phyloP scores from a whole-genome alignment of 768 basidiomycete genomes.

The Plicaturopsis crispa region DNA sequence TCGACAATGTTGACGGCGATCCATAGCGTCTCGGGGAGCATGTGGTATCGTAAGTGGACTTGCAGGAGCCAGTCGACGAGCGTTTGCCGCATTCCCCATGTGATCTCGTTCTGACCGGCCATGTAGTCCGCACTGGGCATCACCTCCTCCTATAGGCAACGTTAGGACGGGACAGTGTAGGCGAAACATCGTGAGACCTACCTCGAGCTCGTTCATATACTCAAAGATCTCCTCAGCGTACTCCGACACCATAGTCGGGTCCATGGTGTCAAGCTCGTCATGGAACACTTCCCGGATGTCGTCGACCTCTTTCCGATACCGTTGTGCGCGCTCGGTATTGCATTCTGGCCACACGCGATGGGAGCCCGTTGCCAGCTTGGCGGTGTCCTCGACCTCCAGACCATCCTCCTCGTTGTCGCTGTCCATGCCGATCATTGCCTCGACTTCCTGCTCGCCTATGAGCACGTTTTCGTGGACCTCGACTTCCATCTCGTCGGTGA shows the following conservation, averaged over 20 bases:
- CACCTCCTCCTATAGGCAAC: constrained; percentile 54
- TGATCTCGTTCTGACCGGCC: constrained; percentile 86
- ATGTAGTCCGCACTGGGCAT: constrained; percentile 96
- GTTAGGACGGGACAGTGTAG: background rate
- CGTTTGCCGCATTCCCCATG: constrained; percentile 91
- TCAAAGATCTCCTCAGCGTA: constrained; percentile 98
- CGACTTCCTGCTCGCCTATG: constrained; percentile 48
- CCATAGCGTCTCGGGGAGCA: constrained; percentile 99
- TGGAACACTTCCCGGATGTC: constrained; percentile 56
- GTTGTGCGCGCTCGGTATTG: constrained; percentile 49
- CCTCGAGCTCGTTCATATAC: constrained; percentile 94
- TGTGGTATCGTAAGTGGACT: constrained; percentile 96
- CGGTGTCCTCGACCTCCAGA: constrained; percentile 20
- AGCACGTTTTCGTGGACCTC: constrained; percentile 30
- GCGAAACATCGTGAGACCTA: constrained; percentile 23
- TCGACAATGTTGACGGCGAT: constrained; percentile 97
- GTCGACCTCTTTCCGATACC: constrained; percentile 56
- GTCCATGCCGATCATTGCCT: constrained; percentile 53
- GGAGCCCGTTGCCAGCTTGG: constrained; percentile 19
- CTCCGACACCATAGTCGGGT: constrained; percentile 89
- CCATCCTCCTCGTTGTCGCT: constrained; percentile 36
- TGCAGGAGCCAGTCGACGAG: constrained; percentile 98
- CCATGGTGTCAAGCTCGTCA: constrained; percentile 64
- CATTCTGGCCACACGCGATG: constrained; percentile 70
- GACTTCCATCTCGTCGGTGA: constrained; percentile 53